Evolutionary conservation across 2,329 filamentous ascomycete genomes (phyloP).

Genomic region (Epichloe sylvatica): DNA sequence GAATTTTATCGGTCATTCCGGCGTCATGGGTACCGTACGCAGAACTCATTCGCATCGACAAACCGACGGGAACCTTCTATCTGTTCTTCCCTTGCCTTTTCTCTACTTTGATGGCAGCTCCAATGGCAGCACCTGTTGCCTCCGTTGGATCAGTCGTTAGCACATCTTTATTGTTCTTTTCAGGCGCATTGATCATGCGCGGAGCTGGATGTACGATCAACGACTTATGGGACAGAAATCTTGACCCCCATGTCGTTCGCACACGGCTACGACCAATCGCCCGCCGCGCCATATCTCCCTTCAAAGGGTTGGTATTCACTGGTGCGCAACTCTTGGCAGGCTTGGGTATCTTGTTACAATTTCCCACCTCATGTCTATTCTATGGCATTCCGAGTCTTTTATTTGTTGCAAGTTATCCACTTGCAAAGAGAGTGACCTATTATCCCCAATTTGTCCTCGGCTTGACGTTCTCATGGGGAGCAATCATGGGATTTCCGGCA

Average conservation of each 20-base stretch:
- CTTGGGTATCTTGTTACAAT: conserved; percentile 60
- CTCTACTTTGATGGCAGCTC: conserved; percentile 67
- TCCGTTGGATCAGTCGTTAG: conserved; percentile 46
- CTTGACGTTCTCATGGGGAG: conserved; percentile 78
- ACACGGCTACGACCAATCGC: conserved; percentile 71
- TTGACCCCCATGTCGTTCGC: conserved; percentile 66
- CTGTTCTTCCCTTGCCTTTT: conserved; percentile 78
- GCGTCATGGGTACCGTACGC: conserved; percentile 62
- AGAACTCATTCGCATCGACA: conserved; percentile 69
- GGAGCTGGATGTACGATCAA: conserved; percentile 82
- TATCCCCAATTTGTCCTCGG: conserved; percentile 78
- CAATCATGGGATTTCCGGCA: conserved; percentile 76
- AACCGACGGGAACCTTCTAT: conserved; percentile 70
- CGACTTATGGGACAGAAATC: conserved; percentile 78
- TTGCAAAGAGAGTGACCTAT: conserved; percentile 75
- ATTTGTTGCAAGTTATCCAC: conserved; percentile 62
- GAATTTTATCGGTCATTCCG: conserved; percentile 57
- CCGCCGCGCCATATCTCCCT: conserved; percentile 59
- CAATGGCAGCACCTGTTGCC: conserved; percentile 48
- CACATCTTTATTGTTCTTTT: conserved; percentile 56
- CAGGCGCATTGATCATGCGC: conserved; percentile 71
- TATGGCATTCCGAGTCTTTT: conserved; percentile 65
- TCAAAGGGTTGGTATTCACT: conserved; percentile 59
- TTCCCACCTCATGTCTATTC: conserved; percentile 58
- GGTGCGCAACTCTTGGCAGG: conserved; percentile 61